Evolutionary conservation across 176 grass and related monocot genomes (phyloP).

Genomic region (Triticum timopheevii): DNA sequence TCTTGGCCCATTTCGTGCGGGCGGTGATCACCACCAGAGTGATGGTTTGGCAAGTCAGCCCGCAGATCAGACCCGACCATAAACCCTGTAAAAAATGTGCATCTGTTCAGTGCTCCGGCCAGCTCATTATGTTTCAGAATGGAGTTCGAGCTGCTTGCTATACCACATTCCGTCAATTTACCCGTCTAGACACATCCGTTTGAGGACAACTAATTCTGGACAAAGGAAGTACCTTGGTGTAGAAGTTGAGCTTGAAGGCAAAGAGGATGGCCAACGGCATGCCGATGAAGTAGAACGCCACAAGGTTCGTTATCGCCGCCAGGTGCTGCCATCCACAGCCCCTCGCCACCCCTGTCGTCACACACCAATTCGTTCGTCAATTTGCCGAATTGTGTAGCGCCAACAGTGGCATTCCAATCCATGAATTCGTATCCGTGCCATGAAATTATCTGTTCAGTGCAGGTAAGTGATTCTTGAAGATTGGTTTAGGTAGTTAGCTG

Average conservation of each 20-base stretch:
- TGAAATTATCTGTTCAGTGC: neutral
- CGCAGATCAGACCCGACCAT: constrained; percentile 77
- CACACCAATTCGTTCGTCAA: neutral
- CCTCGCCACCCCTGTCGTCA: constrained; percentile 61
- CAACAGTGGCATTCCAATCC: neutral
- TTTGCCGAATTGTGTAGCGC: neutral
- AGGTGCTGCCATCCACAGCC: constrained; percentile 97
- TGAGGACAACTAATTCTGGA: too few species aligned
- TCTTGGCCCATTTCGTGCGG: constrained; percentile 56
- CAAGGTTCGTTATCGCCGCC: constrained; percentile 75
- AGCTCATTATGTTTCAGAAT: neutral
- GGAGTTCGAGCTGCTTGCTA: neutral
- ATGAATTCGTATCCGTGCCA: neutral
- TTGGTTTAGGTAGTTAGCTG: neutral
- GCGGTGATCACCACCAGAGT: constrained; percentile 66
- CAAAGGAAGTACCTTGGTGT: constrained; percentile 33
- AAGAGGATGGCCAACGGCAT: constrained; percentile 73
- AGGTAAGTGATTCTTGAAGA: neutral
- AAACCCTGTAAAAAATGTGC: constrained; percentile 44
- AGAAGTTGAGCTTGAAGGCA: constrained; percentile 65
- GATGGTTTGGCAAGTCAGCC: constrained; percentile 51
- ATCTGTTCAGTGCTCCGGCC: neutral
- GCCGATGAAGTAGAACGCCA: constrained; percentile 86
- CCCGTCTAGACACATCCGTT: too few species aligned
- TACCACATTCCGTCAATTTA: neutral